Evolutionary conservation across 768 basidiomycete species (phyloP).

Genomic region (Glaciozyma martinii): DNA sequence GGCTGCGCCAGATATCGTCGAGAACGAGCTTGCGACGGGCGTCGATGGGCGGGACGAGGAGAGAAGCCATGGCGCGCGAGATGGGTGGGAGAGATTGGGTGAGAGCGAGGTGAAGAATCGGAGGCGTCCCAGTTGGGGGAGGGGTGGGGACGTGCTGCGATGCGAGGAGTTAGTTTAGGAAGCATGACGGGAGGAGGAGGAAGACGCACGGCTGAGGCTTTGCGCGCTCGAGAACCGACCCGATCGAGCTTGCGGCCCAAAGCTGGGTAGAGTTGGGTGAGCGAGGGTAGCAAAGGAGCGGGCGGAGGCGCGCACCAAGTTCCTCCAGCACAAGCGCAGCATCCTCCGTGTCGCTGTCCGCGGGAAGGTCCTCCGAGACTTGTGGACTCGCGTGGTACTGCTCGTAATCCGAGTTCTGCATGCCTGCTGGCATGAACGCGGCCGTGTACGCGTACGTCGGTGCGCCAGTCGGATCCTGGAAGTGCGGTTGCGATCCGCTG

Average conservation of each 20-base stretch:
- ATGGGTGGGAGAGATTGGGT: background rate
- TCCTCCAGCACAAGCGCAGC: slow-evolving; percentile 16
- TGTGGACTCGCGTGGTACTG: background rate
- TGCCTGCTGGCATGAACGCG: too few species aligned
- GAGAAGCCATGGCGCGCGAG: slow-evolving; percentile 6
- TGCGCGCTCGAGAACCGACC: background rate
- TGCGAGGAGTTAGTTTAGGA: background rate
- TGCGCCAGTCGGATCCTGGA: background rate
- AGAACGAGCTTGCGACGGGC: slow-evolving; percentile 2
- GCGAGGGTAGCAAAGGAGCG: too few species aligned
- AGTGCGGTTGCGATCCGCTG: background rate
- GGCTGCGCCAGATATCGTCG: slow-evolving; percentile 1
- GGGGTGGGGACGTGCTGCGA: background rate
- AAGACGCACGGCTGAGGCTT: background rate
- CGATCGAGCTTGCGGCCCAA: background rate
- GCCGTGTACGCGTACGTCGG: background rate
- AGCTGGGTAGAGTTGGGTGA: background rate
- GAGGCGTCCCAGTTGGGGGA: background rate
- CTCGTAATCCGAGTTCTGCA: background rate
- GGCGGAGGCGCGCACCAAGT: background rate
- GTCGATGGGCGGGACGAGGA: slow-evolving; percentile 1
- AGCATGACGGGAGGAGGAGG: background rate
- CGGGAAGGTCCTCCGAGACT: slow-evolving; percentile 1
- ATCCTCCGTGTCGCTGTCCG: slow-evolving; percentile 12
- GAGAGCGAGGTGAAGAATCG: background rate